These are phyloP conservation scores for Plasmodium coatneyi DNA, from an alignment of 169 alveolate species.

Conservation along the genomic window DNA sequence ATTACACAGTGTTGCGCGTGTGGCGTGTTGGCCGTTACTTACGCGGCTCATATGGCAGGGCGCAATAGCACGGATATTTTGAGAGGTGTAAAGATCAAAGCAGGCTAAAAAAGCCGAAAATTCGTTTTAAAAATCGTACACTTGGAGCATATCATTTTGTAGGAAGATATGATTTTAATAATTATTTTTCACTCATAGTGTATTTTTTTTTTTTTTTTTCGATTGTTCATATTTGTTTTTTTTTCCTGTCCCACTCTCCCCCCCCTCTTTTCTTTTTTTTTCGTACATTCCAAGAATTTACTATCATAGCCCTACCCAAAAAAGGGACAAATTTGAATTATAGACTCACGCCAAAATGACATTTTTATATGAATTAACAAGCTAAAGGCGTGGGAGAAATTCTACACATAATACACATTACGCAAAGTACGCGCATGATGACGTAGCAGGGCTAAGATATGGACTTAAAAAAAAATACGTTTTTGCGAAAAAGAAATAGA, in stretches of 20 bases:
- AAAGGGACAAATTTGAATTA: not conserved
- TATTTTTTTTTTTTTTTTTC: not conserved
- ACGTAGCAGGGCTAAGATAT: not conserved
- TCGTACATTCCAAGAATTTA: not conserved
- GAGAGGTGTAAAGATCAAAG: not conserved
- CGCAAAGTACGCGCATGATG: not conserved
- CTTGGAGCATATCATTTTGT: not conserved
- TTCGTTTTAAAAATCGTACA: not conserved
- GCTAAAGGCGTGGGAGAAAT: not conserved
- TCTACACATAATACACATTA: not conserved
- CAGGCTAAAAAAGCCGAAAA: not conserved
- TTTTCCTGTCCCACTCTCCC: not conserved
- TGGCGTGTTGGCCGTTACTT: not conserved
- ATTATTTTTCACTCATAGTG: slow-evolving; percentile 1
- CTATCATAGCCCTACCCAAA: not conserved
- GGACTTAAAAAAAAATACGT: not conserved
- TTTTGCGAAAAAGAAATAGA: not conserved
- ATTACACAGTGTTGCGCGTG: not conserved
- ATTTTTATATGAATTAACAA: not conserved
- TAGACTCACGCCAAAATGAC: not conserved
- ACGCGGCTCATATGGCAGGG: not conserved
- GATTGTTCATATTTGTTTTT: not conserved
- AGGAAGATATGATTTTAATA: not conserved
- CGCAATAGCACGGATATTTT: not conserved
- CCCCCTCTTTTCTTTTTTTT: not conserved